These are phyloP conservation scores for Hyaloscypha bicolor DNA, from an alignment of 495 filamentous ascomycete species.

Conservation along the genomic window DNA sequence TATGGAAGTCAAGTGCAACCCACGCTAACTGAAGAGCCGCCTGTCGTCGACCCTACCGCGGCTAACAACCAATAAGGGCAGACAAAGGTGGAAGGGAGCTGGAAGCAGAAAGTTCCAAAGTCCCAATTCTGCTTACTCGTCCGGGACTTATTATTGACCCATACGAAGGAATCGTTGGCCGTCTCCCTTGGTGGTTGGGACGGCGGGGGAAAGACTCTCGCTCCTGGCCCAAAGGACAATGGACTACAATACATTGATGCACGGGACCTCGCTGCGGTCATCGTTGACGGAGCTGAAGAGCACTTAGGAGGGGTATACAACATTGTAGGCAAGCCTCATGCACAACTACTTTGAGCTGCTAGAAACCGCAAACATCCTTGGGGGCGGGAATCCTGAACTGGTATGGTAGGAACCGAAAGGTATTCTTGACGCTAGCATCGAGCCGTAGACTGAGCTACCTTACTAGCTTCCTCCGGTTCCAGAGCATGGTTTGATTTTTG, in stretches of 20 bases:
- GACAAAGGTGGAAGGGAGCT: neutral
- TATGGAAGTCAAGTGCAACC: neutral
- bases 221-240: slow-evolving; percentile 6
- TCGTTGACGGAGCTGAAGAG: neutral
- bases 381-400: neutral
- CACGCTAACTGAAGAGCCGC: neutral
- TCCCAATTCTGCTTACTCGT: neutral
- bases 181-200: neutral
- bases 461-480: slow-evolving; percentile 3
- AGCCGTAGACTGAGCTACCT: slow-evolving; percentile 5
- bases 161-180: neutral
- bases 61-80: neutral
- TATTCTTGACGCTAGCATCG: slow-evolving; percentile 5
- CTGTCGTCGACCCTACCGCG: neutral
- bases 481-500: slow-evolving; percentile 3
- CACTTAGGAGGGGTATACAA: slow-evolving; percentile 3
- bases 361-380: neutral
- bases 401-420: slow-evolving; percentile 5
- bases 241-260: slow-evolving; percentile 12
- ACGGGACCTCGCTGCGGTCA: slow-evolving; percentile 5
- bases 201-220: neutral
- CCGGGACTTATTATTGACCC: neutral
- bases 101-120: neutral
- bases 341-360: slow-evolving; percentile 7
- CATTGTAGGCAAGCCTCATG: neutral